phyloP scores from a whole-genome alignment of 306 rosid genomes.

The Prunus armeniaca region DNA sequence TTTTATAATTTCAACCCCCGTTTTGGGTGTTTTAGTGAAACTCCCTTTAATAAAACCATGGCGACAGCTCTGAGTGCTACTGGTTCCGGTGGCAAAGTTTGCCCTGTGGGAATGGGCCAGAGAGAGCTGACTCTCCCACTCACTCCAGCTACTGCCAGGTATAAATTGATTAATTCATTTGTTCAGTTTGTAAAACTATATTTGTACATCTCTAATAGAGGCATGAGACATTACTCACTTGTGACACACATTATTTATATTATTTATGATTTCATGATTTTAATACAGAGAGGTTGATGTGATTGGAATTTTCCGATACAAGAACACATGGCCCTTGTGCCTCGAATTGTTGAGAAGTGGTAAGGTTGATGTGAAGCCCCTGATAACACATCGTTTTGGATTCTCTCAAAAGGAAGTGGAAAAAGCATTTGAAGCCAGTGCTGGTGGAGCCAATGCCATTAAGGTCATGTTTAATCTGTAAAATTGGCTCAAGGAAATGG shows the following conservation, averaged over 20 bases:
- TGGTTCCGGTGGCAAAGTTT: slow-evolving; percentile 42
- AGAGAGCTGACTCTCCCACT: slow-evolving; percentile 36
- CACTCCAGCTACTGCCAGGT: slow-evolving; percentile 36
- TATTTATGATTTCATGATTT: neutral
- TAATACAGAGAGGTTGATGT: slow-evolving; percentile 35
- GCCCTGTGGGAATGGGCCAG: slow-evolving; percentile 39
- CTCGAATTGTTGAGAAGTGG: slow-evolving; percentile 39
- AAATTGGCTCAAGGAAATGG: neutral
- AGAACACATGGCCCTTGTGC: slow-evolving; percentile 51
- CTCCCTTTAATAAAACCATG: slow-evolving; percentile 49
- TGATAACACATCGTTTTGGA: slow-evolving; percentile 45
- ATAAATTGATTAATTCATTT: neutral
- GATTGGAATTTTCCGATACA: slow-evolving; percentile 42
- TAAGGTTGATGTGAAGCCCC: slow-evolving; percentile 39
- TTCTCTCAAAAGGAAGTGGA: slow-evolving; percentile 37
- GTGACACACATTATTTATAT: neutral
- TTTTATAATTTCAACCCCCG: too few relatives aligned
- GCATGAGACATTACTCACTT: neutral
- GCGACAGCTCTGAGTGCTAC: slow-evolving; percentile 39
- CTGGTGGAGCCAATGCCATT: slow-evolving; percentile 39
- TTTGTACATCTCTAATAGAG: neutral
- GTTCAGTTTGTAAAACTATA: neutral
- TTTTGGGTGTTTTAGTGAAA: too few relatives aligned
- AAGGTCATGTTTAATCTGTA: slow-evolving; percentile 47
- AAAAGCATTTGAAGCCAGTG: slow-evolving; percentile 40